phyloP scores from a whole-genome alignment of 768 basidiomycete species.

The Tylopilus sp. region DNA sequence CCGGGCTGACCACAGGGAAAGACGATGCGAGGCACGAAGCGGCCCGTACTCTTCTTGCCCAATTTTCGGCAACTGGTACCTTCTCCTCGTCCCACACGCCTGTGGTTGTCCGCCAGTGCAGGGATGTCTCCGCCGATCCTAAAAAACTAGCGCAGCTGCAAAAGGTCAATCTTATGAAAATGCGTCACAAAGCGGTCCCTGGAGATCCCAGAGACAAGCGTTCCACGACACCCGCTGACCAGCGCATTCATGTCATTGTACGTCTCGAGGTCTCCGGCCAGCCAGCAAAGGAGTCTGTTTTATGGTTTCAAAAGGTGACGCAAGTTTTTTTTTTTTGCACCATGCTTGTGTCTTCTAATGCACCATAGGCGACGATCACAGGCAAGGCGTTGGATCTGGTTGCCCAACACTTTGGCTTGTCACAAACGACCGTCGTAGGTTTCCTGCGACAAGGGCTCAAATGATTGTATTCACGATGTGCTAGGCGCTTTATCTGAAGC shows the following conservation, averaged over 20 bases:
- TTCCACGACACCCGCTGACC: conserved; percentile 44
- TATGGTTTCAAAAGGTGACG: conserved; percentile 74
- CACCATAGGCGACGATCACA: conserved; percentile 45
- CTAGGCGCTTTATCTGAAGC: conserved; percentile 44
- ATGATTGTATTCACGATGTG: conserved; percentile 20
- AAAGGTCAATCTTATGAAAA: conserved; percentile 66
- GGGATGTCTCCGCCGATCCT: conserved; percentile 45
- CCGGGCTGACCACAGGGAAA: conserved; percentile 15
- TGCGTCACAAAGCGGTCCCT: conserved; percentile 67
- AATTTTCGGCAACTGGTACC: conserved; percentile 36
- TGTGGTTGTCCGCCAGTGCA: conserved; percentile 22
- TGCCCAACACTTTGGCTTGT: conserved; percentile 22
- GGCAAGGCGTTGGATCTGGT: conserved; percentile 64
- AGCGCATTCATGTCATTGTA: conserved; percentile 59
- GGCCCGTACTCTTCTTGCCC: conserved; percentile 52
- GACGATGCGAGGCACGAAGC: conserved; percentile 37
- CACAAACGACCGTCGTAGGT: conserved; percentile 14
- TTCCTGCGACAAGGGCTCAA: not conserved
- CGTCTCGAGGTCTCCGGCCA: conserved; percentile 23
- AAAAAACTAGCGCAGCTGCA: conserved; percentile 51
- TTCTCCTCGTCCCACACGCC: conserved; percentile 22
- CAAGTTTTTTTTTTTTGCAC: not conserved
- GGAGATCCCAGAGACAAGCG: conserved; percentile 56
- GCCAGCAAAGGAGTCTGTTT: conserved; percentile 38
- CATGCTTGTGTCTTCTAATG: conserved; percentile 2